These are phyloP conservation scores for Xenosphaeropsis pyriputrescens DNA, from an alignment of 2,329 filamentous ascomycete species.

Conservation along the genomic window DNA sequence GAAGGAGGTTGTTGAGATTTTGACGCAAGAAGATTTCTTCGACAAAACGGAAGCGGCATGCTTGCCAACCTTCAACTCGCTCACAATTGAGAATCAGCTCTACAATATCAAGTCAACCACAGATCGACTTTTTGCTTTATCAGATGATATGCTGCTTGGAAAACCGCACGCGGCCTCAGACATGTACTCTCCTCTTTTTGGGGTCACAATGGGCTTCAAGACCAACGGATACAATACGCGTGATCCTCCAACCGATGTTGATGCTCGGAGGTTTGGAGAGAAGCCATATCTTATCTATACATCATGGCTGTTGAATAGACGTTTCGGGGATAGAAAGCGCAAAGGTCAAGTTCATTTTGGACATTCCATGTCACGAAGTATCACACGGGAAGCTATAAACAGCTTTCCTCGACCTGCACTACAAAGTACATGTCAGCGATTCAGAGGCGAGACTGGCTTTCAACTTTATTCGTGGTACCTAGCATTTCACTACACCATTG, in stretches of 20 bases:
- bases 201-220: conserved; percentile 26
- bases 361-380: conserved; percentile 24
- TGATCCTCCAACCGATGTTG: conserved; percentile 16
- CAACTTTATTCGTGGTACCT: conserved; percentile 28
- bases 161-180: conserved; percentile 25
- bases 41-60: conserved; percentile 20
- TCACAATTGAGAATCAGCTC: conserved; percentile 27
- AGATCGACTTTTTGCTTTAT: conserved; percentile 24
- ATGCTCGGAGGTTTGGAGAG: conserved; percentile 21
- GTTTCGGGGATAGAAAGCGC: conserved; percentile 27
- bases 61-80: conserved; percentile 27
- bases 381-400: conserved; percentile 23
- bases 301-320: conserved; percentile 26
- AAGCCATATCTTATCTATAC: conserved; percentile 29
- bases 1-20: conserved; percentile 18
- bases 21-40: conserved; percentile 27
- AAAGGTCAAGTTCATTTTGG: conserved; percentile 27
- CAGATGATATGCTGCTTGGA: conserved; percentile 28
- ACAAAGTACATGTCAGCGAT: conserved; percentile 24
- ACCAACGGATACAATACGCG: conserved; percentile 24
- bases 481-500: conserved; percentile 27
- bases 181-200: conserved; percentile 27
- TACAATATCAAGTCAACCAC: conserved; percentile 25
- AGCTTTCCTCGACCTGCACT: conserved; percentile 25
- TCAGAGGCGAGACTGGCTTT: conserved; percentile 25